Evolutionary conservation across 108 stramenopile species (phyloP).

Genomic region (Fragilariopsis cylindrus): DNA sequence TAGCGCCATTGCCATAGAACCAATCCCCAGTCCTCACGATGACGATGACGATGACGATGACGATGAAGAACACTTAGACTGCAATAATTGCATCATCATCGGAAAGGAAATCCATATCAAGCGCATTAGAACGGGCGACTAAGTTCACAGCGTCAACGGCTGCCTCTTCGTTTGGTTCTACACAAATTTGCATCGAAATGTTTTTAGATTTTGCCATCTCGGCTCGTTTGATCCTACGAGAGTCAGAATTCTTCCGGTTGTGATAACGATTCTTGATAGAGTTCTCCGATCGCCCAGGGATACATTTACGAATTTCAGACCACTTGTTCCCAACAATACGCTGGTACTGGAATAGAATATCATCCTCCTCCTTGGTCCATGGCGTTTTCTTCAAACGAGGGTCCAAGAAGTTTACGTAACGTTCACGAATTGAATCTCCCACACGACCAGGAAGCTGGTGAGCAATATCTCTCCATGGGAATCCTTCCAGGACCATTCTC

Average conservation of each 20-base stretch:
- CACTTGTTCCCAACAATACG: conserved; percentile 73
- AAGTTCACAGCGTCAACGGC: too few relatives aligned
- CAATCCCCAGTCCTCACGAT: too few relatives aligned
- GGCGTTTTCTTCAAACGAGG: conserved; percentile 78
- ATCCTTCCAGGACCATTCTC: conserved; percentile 36
- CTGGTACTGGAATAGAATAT: conserved; percentile 65
- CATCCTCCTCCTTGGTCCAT: conserved; percentile 86
- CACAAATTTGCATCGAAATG: background rate
- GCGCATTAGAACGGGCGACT: background rate
- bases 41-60: too few relatives aligned
- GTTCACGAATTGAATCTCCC: conserved; percentile 93
- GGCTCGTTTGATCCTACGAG: background rate
- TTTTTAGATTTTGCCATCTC: background rate
- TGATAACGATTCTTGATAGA: conserved; percentile 94
- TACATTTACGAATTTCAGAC: conserved; percentile 84
- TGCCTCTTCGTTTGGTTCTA: background rate
- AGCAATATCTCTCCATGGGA: conserved; percentile 75
- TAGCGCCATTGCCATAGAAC: too few relatives aligned
- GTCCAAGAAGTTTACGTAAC: conserved; percentile 92
- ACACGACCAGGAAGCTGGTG: conserved; percentile 84
- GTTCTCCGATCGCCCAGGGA: conserved; percentile 94
- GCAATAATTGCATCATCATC: background rate
- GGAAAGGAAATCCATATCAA: background rate
- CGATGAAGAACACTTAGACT: background rate
- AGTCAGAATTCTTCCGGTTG: conserved; percentile 55